Evolutionary conservation across 306 rosid genomes (phyloP), one percentile per base, ranked within the genome.

Genomic region (Urtica urens): DNA sequence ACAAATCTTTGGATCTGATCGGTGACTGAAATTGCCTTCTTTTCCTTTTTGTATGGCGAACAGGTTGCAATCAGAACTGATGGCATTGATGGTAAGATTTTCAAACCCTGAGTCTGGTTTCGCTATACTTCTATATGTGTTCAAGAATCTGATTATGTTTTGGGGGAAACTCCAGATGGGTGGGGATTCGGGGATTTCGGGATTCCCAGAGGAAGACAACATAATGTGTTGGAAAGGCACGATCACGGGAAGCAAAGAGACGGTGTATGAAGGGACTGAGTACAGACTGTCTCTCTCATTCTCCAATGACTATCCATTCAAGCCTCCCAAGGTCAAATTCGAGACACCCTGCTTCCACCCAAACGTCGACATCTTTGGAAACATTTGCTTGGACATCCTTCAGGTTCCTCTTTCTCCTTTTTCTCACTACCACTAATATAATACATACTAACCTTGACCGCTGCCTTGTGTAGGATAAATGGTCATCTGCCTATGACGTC

Each of bases 221-320:
- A 85, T 85, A 31, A 73, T 92, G 53, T 77, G 82, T 57, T 92
- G 96, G 99, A 92, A 86, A 78, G 96, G 99, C 51, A 92, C 96
- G 37, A 92, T 92, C 23, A 57, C 58, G 1, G 99, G 99, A 71
- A 92, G 96, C 82, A 75, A 85, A 67, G 96, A 85, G 6, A 85
- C 94, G 0, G 99, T 85, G 50, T 92, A 79, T 33, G 88, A 85
- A 60, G 99, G 94, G 60, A 92, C 93, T 11, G 85, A 85, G 21
- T 92, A 92, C 74, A 79, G 80, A 45, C 49, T 92, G 1, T 69
- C 93, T 1, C 83, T 92, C 35, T 63, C 83, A 5, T 92, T 92
- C 52, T 77, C 99, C 5, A 92, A 71, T 51, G 99, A 92, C 19
- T 92, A 92, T 69, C 99, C 99, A 22, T 92, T 92, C 42, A 79